These are phyloP conservation scores for Sphaerulina populicola DNA, from an alignment of 2,329 filamentous ascomycete species.

Conservation along the genomic window DNA sequence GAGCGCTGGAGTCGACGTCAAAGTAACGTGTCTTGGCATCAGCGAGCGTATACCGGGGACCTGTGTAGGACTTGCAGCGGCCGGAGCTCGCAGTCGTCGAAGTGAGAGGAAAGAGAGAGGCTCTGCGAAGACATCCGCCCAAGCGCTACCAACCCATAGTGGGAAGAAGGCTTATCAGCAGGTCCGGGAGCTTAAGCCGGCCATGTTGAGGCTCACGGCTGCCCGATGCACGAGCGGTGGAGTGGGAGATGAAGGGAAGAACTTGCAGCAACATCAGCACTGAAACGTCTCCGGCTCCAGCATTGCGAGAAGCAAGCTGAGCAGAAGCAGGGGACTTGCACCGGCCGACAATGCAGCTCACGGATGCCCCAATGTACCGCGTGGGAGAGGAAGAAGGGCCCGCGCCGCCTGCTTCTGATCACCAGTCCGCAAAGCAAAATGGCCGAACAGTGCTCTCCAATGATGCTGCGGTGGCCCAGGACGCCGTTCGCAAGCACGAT, in stretches of 20 bases:
- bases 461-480: too few relatives aligned
- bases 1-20: background rate
- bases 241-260: background rate
- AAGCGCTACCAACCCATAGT: background rate
- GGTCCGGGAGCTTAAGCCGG: background rate
- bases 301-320: too few relatives aligned
- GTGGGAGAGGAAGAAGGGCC: too few relatives aligned
- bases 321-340: too few relatives aligned
- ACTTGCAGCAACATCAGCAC: background rate
- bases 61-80: conserved; percentile 2
- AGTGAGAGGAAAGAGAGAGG: background rate
- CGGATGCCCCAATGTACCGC: too few relatives aligned
- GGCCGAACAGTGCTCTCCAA: too few relatives aligned
- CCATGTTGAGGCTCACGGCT: conserved; percentile 1
- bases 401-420: too few relatives aligned
- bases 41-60: background rate
- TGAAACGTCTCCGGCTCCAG: too few relatives aligned
- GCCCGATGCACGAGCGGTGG: background rate
- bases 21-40: background rate
- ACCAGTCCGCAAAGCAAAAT: too few relatives aligned
- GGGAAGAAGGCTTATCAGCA: background rate
- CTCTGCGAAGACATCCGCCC: background rate
- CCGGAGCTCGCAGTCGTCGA: conserved; percentile 5
- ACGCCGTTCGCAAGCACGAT: too few relatives aligned
- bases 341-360: too few relatives aligned